phyloP scores from a whole-genome alignment of 768 basidiomycete genomes.

The Tylopilus felleus region DNA sequence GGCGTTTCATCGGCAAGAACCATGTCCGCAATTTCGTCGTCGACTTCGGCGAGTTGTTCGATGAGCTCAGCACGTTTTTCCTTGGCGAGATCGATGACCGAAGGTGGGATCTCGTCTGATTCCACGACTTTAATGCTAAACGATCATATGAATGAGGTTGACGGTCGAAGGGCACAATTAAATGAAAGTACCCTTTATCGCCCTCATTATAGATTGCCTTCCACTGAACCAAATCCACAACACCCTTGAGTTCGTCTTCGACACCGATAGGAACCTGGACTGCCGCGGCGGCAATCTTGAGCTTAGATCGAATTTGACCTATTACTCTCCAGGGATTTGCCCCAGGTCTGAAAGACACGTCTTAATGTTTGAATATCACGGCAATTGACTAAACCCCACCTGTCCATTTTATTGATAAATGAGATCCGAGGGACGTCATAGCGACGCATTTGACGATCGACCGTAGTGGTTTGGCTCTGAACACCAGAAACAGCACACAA shows the following conservation, averaged over 20 bases:
- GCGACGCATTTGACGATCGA: conserved; percentile 97
- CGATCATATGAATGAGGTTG: not conserved
- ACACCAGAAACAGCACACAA: conserved; percentile 97
- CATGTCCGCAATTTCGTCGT: conserved; percentile 91
- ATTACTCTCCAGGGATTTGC: conserved; percentile 97
- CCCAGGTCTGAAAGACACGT: conserved; percentile 60
- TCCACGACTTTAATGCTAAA: conserved; percentile 71
- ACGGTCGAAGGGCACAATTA: not conserved
- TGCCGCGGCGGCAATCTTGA: conserved; percentile 89
- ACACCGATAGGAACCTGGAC: conserved; percentile 93
- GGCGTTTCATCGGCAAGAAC: conserved; percentile 83
- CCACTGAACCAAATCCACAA: conserved; percentile 94
- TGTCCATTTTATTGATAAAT: conserved; percentile 99
- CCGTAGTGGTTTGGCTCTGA: conserved; percentile 97
- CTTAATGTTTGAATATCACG: not conserved
- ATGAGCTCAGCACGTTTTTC: conserved; percentile 88
- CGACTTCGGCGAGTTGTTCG: conserved; percentile 94
- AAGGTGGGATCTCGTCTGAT: conserved; percentile 82
- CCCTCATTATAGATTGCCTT: conserved; percentile 94
- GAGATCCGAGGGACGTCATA: conserved; percentile 95
- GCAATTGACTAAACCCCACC: conserved; percentile 39
- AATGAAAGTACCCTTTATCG: conserved; percentile 75
- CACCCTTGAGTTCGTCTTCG: conserved; percentile 84
- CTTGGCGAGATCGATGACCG: conserved; percentile 68
- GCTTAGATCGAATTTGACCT: conserved; percentile 85